Base-by-base conservation (phyloP, 768 basidiomycete genomes). In the Lepiota brunneoincarnata region DNA sequence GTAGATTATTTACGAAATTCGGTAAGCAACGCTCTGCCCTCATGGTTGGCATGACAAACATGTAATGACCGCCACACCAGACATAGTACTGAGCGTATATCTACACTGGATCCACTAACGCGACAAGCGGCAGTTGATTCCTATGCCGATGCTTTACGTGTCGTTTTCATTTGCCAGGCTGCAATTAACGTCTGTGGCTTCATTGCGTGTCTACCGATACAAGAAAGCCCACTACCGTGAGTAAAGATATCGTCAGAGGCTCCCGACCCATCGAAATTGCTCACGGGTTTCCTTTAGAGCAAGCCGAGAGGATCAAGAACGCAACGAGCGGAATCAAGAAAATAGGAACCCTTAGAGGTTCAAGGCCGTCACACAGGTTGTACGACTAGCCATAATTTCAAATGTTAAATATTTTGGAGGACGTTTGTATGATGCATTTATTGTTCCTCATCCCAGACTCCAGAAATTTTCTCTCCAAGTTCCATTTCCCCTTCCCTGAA, bases 91-190 rank as follows among this genome's bases (percentile, higher is more conserved):
- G 80, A 77, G 54, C 80, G 83, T 57, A 93, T 94, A 73, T 82
- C 83, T 58, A 71, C 69, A 43, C 73, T 95, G 49, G 70, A 81
- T 20, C 82, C 84, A 39, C 57, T 66, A 37, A 63, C 82, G 49
- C 78, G 72, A 61, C 68, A 76, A 58, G 83, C 82, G 46, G 93
- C 91, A 6, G 75, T 89, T 51, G 78, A 82, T 58, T 89, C 89
- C 1, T 95, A 93, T 70, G 83, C 83, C 42, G 81, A 83, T 64
- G 89, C 92, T 55, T 74, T 94, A 63, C 84, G 81, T 63, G 83
- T 83, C 59, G 90, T 92, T 56, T 95, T 94, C 75, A 83, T 91
- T 55, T 86, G 84, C 63, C 91, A 93, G 64, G 75, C 79, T 49
- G 85, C 77, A 26, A 72, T 87, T 59, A 86, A 85, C 58, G 59